These are phyloP conservation scores for Syncephalis plumigaleata DNA, from an alignment of 371 early-diverging fungal species.

Conservation along the genomic window DNA sequence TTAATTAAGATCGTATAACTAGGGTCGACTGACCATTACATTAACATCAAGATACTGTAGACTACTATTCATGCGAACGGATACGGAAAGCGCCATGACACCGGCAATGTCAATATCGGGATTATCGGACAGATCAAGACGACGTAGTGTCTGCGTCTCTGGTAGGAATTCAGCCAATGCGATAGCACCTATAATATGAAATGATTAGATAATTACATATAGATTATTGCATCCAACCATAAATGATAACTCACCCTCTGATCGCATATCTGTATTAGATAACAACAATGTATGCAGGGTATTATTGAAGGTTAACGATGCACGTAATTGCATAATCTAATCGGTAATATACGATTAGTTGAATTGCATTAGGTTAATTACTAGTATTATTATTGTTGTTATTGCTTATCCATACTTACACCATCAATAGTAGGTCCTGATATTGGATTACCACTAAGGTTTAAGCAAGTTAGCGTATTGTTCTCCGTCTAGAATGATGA, in stretches of 20 bases:
- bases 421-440: slow-evolving; percentile 20
- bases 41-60: slow-evolving; percentile 53
- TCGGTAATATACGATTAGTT: background rate
- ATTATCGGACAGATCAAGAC: slow-evolving; percentile 58
- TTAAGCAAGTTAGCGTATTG: too few relatives aligned
- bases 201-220: background rate
- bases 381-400: background rate
- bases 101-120: slow-evolving; percentile 56
- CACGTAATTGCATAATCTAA: slow-evolving; percentile 21
- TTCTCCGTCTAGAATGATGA: too few relatives aligned
- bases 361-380: background rate
- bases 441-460: slow-evolving; percentile 17
- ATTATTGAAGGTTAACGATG: slow-evolving; percentile 41
- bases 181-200: slow-evolving; percentile 34
- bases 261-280: slow-evolving; percentile 32
- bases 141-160: slow-evolving; percentile 37
- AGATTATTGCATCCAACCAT: background rate
- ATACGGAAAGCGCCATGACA: slow-evolving; percentile 53
- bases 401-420: slow-evolving; percentile 14
- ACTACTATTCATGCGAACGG: slow-evolving; percentile 48
- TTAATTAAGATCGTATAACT: background rate
- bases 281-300: slow-evolving; percentile 38
- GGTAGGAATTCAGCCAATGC: slow-evolving; percentile 64
- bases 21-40: slow-evolving; percentile 27
- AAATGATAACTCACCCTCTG: slow-evolving; percentile 24